Percentiles rank a stretch among this genome's conserved stretches.
These are phyloP conservation scores for Candida albicans DNA, from an alignment of 1,139 yeast genomes.

Conservation along the genomic window DNA sequence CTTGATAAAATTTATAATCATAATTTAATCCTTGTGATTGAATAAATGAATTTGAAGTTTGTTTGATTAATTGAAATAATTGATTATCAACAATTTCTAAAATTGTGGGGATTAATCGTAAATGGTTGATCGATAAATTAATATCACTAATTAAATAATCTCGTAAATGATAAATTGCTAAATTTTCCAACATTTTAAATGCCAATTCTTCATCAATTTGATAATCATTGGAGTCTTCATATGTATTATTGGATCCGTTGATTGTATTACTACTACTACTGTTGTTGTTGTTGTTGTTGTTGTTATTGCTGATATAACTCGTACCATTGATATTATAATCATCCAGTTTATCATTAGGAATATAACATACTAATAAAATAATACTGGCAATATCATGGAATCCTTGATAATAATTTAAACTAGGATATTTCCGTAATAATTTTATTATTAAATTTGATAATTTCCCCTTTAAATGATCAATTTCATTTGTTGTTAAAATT, in stretches of 20 bases:
- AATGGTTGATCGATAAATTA: constrained; percentile 62
- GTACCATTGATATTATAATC: constrained; percentile 1
- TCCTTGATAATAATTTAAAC: constrained; percentile 83
- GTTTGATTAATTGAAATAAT: constrained; percentile 50
- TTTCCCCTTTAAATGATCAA: constrained; percentile 36
- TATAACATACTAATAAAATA: constrained; percentile 54
- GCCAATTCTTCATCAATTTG: constrained; percentile 39
- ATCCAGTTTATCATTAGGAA: constrained; percentile 9
- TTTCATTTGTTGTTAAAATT: constrained; percentile 34
- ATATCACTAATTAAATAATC: constrained; percentile 83
- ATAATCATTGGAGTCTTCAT: constrained; percentile 15
- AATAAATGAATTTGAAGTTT: constrained; percentile 31
- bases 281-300: neutral
- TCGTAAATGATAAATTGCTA: constrained; percentile 66
- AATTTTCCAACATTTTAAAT: constrained; percentile 50
- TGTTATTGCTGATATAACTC: no score
- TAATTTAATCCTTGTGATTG: constrained; percentile 31
- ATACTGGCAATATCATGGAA: constrained; percentile 84
- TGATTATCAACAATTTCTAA: constrained; percentile 50
- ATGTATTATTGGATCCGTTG: no score
- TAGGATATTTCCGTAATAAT: constrained; percentile 61
- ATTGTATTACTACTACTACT: constrained; percentile 1
- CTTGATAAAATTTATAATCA: constrained; percentile 53
- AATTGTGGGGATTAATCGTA: constrained; percentile 64
- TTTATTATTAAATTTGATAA: constrained; percentile 51